Percentiles rank a stretch among this genome's conserved stretches.
Evolutionary conservation across 805 yeast genomes (phyloP).

Genomic region (Pichia paraexigua): DNA sequence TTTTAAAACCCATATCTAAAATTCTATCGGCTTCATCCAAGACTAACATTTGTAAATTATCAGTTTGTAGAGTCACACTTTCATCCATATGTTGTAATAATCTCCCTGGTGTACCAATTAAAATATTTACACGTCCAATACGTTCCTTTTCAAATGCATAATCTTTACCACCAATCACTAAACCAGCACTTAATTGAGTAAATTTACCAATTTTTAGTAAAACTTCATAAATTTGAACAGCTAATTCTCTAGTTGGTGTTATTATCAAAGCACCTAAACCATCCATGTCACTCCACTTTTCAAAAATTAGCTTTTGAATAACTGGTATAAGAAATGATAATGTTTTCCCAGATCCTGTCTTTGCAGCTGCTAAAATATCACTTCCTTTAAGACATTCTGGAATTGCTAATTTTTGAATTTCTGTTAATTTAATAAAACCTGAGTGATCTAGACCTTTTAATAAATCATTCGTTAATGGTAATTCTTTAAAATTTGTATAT

Average conservation of each 20-base stretch:
- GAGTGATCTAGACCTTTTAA: constrained; percentile 67
- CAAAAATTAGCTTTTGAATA: constrained; percentile 58
- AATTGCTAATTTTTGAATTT: constrained; percentile 75
- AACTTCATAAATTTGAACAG: constrained; percentile 86
- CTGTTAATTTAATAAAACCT: constrained; percentile 76
- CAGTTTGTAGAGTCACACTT: constrained; percentile 67
- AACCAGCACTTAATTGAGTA: constrained; percentile 75
- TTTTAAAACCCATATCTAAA: constrained; percentile 87
- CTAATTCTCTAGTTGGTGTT: constrained; percentile 90
- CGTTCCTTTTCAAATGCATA: constrained; percentile 75
- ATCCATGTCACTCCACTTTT: constrained; percentile 72
- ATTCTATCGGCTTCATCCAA: constrained; percentile 91
- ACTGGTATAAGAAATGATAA: constrained; percentile 79
- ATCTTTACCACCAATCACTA: constrained; percentile 92
- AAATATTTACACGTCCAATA: constrained; percentile 66
- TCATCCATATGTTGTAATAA: constrained; percentile 86
- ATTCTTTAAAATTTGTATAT: constrained; percentile 54
- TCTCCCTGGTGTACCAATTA: constrained; percentile 91
- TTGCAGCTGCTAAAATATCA: constrained; percentile 82
- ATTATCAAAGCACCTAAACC: constrained; percentile 85
- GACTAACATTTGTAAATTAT: constrained; percentile 69
- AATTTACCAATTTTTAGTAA: constrained; percentile 70
- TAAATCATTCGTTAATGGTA: constrained; percentile 66
- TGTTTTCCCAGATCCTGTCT: constrained; percentile 88
- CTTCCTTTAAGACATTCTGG: constrained; percentile 67